Evolutionary conservation across 2,329 filamentous ascomycete species (phyloP), one percentile per base, ranked within the genome.

Genomic region (Fusarium subtropicale): DNA sequence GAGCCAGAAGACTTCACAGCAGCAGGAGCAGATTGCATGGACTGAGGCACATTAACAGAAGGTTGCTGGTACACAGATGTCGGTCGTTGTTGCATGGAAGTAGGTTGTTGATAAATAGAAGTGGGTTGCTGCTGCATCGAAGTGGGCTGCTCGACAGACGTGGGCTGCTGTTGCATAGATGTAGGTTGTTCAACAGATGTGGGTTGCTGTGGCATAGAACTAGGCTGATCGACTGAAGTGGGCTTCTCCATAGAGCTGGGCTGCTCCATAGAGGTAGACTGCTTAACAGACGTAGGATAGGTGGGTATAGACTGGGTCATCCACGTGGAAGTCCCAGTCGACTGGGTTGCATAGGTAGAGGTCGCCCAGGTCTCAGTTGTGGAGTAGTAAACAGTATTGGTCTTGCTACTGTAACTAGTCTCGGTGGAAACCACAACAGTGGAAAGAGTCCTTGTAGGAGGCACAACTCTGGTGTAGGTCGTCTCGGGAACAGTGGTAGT

Each of bases 321-420:
- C 30, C 46, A n/a, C 12, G 46, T 51, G 2, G 39, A n/a, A 16
- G 51, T 34, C 13, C n/a, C 30, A 7, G 20, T 48, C 5, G 52
- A 22, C 30, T 62, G 24, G 22, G 46, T 18, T 12, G 26, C n/a
- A 18, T 33, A 13, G 38, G 20, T 3, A 18, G 60, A 48, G 13
- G 60, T 65, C 22, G 41, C 46, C 31, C 58, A 60, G 7, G 30
- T 28, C 54, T 65, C 48, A 7, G 60, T 65, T 7, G 60, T 65
- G 1, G 60, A 59, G n/a, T 31, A 41, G 46, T 47, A 30, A 31
- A 60, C 46, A 2, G 54, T 65, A 4, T 24, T 55, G 3, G 59
- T 63, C 1, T 34, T 26, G 4, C 22, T 51, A 11, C 24, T 51
- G 7, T 45, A 20, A 6, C n/a, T 12, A n/a, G 58, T 60, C 20